phyloP scores from a whole-genome alignment of 768 basidiomycete species.

The Flagelloscypha sp. region DNA sequence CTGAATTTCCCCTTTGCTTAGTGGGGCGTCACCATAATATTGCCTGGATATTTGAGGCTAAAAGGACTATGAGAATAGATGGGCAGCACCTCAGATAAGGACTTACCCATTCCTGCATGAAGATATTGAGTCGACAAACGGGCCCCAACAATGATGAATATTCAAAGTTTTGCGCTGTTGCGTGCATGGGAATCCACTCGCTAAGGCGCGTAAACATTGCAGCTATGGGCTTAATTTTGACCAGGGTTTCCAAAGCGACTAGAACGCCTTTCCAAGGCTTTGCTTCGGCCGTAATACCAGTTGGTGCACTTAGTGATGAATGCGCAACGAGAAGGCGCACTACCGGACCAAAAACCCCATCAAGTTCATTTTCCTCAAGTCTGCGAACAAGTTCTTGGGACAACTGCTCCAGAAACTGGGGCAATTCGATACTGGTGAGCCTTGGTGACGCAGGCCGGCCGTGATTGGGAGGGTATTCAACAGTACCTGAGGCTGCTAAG shows the following conservation, averaged over 20 bases:
- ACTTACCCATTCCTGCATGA: constrained; percentile 79
- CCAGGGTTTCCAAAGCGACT: constrained; percentile 71
- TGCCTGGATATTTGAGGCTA: constrained; percentile 69
- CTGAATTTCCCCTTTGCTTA: constrained; percentile 76
- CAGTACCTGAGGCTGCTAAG: constrained; percentile 61
- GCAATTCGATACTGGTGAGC: constrained; percentile 35
- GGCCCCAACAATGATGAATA: constrained; percentile 70
- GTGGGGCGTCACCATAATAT: constrained; percentile 82
- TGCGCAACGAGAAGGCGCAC: constrained; percentile 56
- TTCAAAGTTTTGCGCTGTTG: constrained; percentile 58
- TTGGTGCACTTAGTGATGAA: constrained; percentile 51
- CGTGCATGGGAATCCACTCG: constrained; percentile 60
- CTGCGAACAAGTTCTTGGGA: constrained; percentile 76
- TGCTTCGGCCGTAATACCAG: constrained; percentile 66
- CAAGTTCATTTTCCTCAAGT: constrained; percentile 76
- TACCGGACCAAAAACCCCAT: constrained; percentile 68
- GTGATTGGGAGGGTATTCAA: too few relatives aligned
- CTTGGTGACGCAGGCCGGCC: constrained; percentile 49
- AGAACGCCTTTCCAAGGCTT: constrained; percentile 82
- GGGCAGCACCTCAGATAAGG: constrained; percentile 4
- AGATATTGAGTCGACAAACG: constrained; percentile 74
- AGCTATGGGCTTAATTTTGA: constrained; percentile 78
- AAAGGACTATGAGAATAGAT: constrained; percentile 6
- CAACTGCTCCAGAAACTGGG: constrained; percentile 66
- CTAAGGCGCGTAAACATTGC: constrained; percentile 67